These are phyloP conservation scores for Ogataea parapolymorpha DNA, from an alignment of 805 yeast genomes.

Conservation along the genomic window DNA sequence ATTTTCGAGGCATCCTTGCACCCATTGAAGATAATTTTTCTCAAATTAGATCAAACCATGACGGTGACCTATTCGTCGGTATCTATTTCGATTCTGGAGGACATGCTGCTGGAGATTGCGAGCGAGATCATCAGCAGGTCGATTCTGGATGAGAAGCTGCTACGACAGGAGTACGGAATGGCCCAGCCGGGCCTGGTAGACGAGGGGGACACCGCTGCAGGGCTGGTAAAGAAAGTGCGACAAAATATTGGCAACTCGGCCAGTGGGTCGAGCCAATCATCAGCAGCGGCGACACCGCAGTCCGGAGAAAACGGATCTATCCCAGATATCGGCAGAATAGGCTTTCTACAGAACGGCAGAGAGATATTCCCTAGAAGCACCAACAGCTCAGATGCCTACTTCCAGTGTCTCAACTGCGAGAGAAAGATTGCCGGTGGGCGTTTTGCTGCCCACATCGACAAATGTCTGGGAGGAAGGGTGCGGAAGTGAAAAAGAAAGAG, in stretches of 20 bases:
- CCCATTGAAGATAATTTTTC: background rate
- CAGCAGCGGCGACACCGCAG: conserved; percentile 23
- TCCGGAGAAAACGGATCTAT: conserved; percentile 15
- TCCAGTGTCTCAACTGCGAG: conserved; percentile 76
- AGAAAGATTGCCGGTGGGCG: conserved; percentile 87
- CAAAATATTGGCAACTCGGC: conserved; percentile 9
- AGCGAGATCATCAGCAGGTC: conserved; percentile 31
- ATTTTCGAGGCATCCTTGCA: background rate
- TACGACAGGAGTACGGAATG: conserved; percentile 32
- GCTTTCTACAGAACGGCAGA: conserved; percentile 28
- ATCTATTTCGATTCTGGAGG: conserved; percentile 30
- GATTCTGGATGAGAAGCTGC: conserved; percentile 31
- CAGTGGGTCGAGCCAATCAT: conserved; percentile 15
- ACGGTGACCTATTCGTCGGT: conserved; percentile 30
- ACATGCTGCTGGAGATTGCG: conserved; percentile 33
- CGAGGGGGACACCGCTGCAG: conserved; percentile 13
- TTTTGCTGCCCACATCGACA: conserved; percentile 89
- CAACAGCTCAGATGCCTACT: conserved; percentile 43
- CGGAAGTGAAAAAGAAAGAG: conserved; percentile 33
- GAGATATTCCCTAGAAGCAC: conserved; percentile 26
- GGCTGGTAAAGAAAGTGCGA: conserved; percentile 13
- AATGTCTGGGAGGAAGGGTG: conserved; percentile 76
- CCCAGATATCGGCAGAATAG: conserved; percentile 31
- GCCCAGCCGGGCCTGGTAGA: conserved; percentile 24
- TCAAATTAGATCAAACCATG: conserved; percentile 3